Conservation (phyloP, 345 rosid genomes). For the Gossypium ekmanianum region DNA sequence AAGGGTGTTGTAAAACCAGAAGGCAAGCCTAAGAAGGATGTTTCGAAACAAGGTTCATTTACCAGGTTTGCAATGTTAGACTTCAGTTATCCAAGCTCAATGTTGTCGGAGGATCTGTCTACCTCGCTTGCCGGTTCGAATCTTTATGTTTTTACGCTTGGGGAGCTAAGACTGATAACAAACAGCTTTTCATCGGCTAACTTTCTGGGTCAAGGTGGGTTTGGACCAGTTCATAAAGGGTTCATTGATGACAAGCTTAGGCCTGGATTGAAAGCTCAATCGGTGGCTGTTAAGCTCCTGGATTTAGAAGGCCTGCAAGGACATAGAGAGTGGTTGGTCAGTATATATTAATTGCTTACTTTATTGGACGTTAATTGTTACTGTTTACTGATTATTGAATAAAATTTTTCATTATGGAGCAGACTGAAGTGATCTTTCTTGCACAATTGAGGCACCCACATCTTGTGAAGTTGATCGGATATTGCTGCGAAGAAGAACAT, state of each 20-base stretch:
- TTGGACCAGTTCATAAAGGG: slow-evolving; percentile 88
- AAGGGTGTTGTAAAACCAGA: slow-evolving; percentile 22
- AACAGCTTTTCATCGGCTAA: slow-evolving; percentile 65
- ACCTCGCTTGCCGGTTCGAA: slow-evolving; percentile 73
- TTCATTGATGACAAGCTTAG: slow-evolving; percentile 82
- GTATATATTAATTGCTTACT: slow-evolving; percentile 14
- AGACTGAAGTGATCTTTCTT: slow-evolving; percentile 84
- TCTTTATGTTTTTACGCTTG: slow-evolving; percentile 56
- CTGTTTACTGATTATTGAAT: neutral
- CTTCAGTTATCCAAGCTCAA: slow-evolving; percentile 67
- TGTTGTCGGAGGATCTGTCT: slow-evolving; percentile 67
- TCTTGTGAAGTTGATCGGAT: slow-evolving; percentile 83
- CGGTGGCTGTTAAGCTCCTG: slow-evolving; percentile 79
- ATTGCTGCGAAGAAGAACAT: slow-evolving; percentile 87
- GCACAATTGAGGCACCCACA: slow-evolving; percentile 78
- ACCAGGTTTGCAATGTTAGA: slow-evolving; percentile 57
- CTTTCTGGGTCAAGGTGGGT: slow-evolving; percentile 87
- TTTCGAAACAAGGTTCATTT: slow-evolving; percentile 49
- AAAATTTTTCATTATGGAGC: neutral
- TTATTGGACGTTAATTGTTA: neutral
- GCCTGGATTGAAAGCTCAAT: slow-evolving; percentile 73
- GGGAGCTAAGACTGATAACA: slow-evolving; percentile 73
- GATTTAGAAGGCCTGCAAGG: slow-evolving; percentile 88
- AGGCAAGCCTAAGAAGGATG: slow-evolving; percentile 32
- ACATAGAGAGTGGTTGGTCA: slow-evolving; percentile 88